Conservation (phyloP, 2,329 filamentous ascomycete genomes). For the Coniochaeta sp. region DNA sequence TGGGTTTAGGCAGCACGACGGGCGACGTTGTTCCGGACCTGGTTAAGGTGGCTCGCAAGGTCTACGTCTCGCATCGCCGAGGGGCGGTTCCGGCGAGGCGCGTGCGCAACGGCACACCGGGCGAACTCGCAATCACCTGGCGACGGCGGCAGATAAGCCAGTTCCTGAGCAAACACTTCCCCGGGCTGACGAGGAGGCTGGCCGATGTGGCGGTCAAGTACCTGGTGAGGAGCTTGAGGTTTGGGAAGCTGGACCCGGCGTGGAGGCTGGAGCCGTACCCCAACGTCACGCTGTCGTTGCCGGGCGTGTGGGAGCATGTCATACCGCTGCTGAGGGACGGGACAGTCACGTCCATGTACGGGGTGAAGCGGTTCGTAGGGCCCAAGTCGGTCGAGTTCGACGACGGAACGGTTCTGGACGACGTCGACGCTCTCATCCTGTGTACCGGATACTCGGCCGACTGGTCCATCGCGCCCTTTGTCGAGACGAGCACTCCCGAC, state of each 20-base stretch:
- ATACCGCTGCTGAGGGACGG: constrained; percentile 18
- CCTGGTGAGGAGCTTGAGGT: constrained; percentile 10
- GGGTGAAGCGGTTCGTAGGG: constrained; percentile 18
- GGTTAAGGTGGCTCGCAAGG: constrained; percentile 24
- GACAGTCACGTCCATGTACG: constrained; percentile 18
- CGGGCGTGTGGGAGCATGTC: constrained; percentile 18
- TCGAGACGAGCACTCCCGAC: constrained; percentile 19
- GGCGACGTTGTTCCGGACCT: constrained; percentile 28
- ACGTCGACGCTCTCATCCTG: constrained; percentile 24
- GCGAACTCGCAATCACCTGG: constrained; percentile 25
- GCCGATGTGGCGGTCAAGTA: constrained; percentile 13
- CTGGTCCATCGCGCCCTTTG: constrained; percentile 19
- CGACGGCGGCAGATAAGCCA: constrained; percentile 22
- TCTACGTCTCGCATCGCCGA: constrained; percentile 33
- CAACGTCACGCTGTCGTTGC: constrained; percentile 16
- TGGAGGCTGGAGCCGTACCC: constrained; percentile 23
- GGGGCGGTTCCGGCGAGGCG: constrained; percentile 27
- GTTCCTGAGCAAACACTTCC: constrained; percentile 19
- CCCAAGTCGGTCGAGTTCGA: constrained; percentile 19
- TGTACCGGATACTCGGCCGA: constrained; percentile 27
- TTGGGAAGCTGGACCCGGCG: constrained; percentile 19
- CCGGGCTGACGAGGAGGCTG: constrained; percentile 7
- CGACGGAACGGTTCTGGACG: constrained; percentile 18
- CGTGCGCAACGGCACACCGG: constrained; percentile 24
- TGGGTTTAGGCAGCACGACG: constrained; percentile 33